phyloP scores from a whole-genome alignment of 768 basidiomycete genomes.

The Glaciozyma martinii region DNA sequence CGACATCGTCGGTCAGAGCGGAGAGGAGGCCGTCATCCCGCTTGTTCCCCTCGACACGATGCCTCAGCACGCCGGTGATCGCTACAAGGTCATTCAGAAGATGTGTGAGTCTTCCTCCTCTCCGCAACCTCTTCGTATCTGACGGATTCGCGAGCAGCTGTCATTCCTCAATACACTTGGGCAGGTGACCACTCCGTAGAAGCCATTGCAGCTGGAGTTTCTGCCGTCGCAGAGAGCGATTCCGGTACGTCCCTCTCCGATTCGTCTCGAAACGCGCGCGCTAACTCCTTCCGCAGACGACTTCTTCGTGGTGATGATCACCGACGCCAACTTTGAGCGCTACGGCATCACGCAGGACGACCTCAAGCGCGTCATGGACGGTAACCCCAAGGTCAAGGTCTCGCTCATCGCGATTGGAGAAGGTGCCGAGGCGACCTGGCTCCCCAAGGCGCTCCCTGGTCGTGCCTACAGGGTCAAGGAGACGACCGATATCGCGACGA shows the following conservation, averaged over 20 bases:
- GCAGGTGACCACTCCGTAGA: constrained; percentile 16
- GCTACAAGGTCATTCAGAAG: constrained; percentile 13
- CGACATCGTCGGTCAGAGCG: constrained; percentile 18
- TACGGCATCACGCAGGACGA: constrained; percentile 12
- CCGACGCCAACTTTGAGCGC: constrained; percentile 18
- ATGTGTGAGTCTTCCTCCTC: not conserved
- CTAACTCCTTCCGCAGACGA: constrained; percentile 9
- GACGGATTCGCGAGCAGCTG: not conserved
- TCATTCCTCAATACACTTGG: constrained; percentile 22
- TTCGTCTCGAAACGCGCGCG: not conserved
- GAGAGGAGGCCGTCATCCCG: constrained; percentile 19
- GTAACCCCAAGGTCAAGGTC: constrained; percentile 14
- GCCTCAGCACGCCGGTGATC: constrained; percentile 9
- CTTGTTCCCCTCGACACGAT: constrained; percentile 4
- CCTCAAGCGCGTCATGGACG: not conserved
- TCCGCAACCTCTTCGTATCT: not conserved
- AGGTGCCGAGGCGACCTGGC: constrained; percentile 20
- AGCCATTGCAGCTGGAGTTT: constrained; percentile 8
- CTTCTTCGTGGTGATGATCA: constrained; percentile 17
- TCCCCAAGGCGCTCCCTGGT: constrained; percentile 16
- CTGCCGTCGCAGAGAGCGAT: not conserved
- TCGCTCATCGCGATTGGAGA: constrained; percentile 23
- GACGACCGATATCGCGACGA: constrained; percentile 17
- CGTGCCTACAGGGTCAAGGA: constrained; percentile 17
- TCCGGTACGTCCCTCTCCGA: not conserved